A percentile compares a stretch with the other conserved stretches of the same genome.
Evolutionary conservation across 192 early-diverging fungal species (phyloP).

Genomic region (Coemansia javaensis): DNA sequence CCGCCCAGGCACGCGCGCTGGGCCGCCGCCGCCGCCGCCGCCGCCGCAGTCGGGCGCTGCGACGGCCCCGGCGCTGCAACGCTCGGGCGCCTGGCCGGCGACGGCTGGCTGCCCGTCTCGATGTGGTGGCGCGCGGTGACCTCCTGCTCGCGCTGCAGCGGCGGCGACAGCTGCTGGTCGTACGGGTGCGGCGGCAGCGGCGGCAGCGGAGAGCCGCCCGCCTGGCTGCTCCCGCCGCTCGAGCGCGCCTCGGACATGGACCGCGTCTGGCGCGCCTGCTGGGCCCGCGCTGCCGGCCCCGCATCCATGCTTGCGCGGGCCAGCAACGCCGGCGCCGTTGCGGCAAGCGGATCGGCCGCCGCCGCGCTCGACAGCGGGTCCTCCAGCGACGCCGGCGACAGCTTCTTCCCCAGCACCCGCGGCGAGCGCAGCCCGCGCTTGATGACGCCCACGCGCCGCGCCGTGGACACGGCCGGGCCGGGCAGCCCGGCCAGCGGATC

Average conservation of each 20-base stretch:
- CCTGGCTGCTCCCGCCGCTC: neutral
- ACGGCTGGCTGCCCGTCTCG: slow-evolving; percentile 15
- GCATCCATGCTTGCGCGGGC: slow-evolving; percentile 30
- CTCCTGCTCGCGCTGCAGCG: slow-evolving; percentile 38
- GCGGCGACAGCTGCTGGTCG: slow-evolving; percentile 46
- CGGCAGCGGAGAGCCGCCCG: neutral
- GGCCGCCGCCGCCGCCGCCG: neutral
- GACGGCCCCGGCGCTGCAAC: slow-evolving; percentile 6
- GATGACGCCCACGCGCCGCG: slow-evolving; percentile 40
- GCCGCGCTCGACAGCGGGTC: slow-evolving; percentile 45
- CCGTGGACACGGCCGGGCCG: slow-evolving; percentile 6
- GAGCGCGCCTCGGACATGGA: slow-evolving; percentile 35
- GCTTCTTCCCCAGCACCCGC: slow-evolving; percentile 37
- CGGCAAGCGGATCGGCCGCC: slow-evolving; percentile 1
- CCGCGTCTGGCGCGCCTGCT: slow-evolving; percentile 24
- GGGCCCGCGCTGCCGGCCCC: slow-evolving; percentile 3
- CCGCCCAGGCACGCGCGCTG: slow-evolving; percentile 27
- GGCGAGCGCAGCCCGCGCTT: slow-evolving; percentile 44
- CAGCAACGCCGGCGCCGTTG: slow-evolving; percentile 2
- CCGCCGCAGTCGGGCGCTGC: slow-evolving; percentile 3
- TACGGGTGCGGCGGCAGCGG: slow-evolving; percentile 31
- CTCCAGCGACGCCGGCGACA: slow-evolving; percentile 32
- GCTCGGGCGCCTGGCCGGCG: neutral
- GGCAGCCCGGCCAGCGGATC: slow-evolving; percentile 1
- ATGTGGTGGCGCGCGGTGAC: slow-evolving; percentile 25